phyloP scores from a whole-genome alignment of 2,329 filamentous ascomycete species.

The Aureobasidium mangrovei region DNA sequence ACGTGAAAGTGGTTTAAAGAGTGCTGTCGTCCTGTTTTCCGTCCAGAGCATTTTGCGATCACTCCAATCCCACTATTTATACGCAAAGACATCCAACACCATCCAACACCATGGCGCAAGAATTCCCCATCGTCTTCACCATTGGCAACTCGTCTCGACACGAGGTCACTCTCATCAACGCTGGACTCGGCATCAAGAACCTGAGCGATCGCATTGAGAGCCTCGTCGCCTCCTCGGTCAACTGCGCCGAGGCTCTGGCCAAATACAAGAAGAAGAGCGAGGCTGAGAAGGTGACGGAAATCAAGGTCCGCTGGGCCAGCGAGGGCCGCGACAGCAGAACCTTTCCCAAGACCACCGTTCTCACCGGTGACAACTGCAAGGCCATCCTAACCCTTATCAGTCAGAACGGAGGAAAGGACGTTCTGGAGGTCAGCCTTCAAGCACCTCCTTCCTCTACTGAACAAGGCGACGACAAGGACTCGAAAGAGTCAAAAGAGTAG shows the following conservation, averaged over 20 bases:
- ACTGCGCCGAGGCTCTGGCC: slow-evolving; percentile 25
- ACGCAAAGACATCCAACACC: background rate
- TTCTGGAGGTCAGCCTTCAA: slow-evolving; percentile 27
- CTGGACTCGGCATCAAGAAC: slow-evolving; percentile 20
- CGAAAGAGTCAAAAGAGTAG: slow-evolving; percentile 17
- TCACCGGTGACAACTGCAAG: slow-evolving; percentile 28
- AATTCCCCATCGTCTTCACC: slow-evolving; percentile 30
- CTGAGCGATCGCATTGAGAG: slow-evolving; percentile 19
- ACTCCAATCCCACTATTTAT: too few relatives aligned
- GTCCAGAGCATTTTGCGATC: background rate
- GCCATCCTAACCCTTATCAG: slow-evolving; percentile 26
- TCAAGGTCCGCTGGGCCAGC: slow-evolving; percentile 28
- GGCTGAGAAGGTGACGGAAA: slow-evolving; percentile 22
- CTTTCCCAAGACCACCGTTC: slow-evolving; percentile 26
- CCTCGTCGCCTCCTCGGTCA: slow-evolving; percentile 22
- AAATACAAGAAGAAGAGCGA: slow-evolving; percentile 28
- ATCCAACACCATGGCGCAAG: slow-evolving; percentile 3
- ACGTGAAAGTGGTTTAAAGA: background rate
- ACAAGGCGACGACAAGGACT: background rate
- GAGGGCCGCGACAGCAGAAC: slow-evolving; percentile 26
- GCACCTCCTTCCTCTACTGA: slow-evolving; percentile 1
- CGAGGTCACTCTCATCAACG: slow-evolving; percentile 26
- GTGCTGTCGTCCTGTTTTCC: background rate
- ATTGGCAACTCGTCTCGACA: slow-evolving; percentile 27
- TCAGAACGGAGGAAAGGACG: slow-evolving; percentile 26